phyloP scores from a whole-genome alignment of 331 rosid genomes.

The Malus hybrid region DNA sequence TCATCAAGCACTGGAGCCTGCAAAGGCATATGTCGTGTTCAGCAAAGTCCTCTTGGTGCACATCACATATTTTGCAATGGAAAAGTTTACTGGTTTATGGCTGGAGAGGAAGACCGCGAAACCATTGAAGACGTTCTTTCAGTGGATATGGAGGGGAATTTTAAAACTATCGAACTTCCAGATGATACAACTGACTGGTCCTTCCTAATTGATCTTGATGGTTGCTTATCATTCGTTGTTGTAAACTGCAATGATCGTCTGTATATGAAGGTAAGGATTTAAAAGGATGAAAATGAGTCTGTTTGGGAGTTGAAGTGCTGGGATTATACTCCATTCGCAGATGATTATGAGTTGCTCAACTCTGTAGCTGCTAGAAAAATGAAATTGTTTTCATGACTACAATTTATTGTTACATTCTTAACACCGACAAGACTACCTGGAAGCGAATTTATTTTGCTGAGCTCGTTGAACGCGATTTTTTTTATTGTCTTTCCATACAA shows the following conservation, averaged over 20 bases:
- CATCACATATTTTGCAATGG: conserved; percentile 9
- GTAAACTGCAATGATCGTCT: not conserved
- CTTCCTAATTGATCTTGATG: conserved; percentile 13
- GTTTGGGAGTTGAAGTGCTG: conserved; percentile 12
- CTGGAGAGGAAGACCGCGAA: conserved; percentile 4
- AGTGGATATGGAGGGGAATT: conserved; percentile 17
- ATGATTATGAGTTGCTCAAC: not conserved
- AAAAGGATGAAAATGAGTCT: not conserved
- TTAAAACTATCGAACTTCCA: conserved; percentile 12
- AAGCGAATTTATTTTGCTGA: too few relatives aligned
- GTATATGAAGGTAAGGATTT: conserved; percentile 7
- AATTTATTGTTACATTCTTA: too few relatives aligned
- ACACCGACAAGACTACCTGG: too few relatives aligned
- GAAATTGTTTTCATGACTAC: not conserved
- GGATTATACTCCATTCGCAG: conserved; percentile 1
- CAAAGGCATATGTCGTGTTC: conserved; percentile 15
- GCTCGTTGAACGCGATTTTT: too few relatives aligned
- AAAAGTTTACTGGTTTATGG: conserved; percentile 24
- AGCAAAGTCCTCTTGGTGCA: conserved; percentile 12
- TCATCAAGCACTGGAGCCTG: conserved; percentile 15
- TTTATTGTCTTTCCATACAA: too few relatives aligned
- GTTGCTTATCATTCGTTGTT: conserved; percentile 13
- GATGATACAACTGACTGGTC: conserved; percentile 2
- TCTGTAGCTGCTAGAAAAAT: conserved; percentile 6
- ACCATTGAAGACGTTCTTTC: conserved; percentile 13